Evolutionary conservation across 2,329 filamentous ascomycete genomes (phyloP), one percentile per base, ranked within the genome.

Genomic region (Proliferodiscus dingleyae): DNA sequence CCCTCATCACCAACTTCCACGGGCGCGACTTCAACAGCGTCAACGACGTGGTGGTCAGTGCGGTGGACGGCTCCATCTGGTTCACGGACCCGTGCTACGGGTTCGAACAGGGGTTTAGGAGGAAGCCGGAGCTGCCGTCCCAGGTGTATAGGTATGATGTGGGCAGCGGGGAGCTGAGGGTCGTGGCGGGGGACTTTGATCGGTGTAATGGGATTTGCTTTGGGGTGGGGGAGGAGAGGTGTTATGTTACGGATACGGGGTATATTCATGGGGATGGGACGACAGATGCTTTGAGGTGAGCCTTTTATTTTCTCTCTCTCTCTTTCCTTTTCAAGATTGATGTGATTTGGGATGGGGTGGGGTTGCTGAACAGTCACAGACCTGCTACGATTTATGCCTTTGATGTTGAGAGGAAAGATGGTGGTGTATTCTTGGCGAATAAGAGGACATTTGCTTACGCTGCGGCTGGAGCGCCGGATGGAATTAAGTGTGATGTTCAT

Each of bases 381-480:
- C 45, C 58, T 13, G 54, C 58, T n/a, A 53, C 48, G 3, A 69
- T 72, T 5, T 77, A 77, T 41, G 71, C 73, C 0, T 77, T 70
- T 43, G 73, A 78, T 54, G 60, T 78, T 9, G 16, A 29, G 26
- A 29, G 9, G 9, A 29, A 29, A 13, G 26, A 29, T 3, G 26
- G 26, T 29, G 26, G 9, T 29, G 54, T 54, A 2, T 59, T 55
- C 15, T 38, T 61, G 3, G 44, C 42, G 5, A 59, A 60, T 34
- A 45, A 49, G 26, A 40, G 59, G 45, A 68, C 72, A 0, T 85
- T 85, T 55, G 78, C 81, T 0, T 81, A 73, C 49, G 66, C 69
- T 2, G 69, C 74, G 37, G 58, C 68, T 2, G 74, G 77, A 2
- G 65, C 79, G 2, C 78, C 81, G 0, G 81, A 85, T 51, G 81